Percentiles rank a stretch among this genome's conserved stretches.
Conservation (phyloP, 306 rosid species). For the Fragaria ananassa region DNA sequence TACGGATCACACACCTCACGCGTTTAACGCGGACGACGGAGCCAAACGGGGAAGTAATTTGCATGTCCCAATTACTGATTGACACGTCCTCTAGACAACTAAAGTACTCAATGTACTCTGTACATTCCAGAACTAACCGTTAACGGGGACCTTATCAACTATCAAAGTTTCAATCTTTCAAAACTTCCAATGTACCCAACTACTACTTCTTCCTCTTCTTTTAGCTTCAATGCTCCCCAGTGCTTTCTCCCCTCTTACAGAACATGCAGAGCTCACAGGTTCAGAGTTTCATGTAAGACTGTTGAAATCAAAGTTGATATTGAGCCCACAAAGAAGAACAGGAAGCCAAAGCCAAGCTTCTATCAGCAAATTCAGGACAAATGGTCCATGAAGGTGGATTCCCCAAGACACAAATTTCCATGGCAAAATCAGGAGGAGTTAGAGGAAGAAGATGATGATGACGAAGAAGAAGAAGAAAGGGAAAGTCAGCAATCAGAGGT, state of each 20-base stretch:
- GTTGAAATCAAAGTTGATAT: constrained; percentile 37
- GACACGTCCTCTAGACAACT: too few relatives aligned
- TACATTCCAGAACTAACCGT: too few relatives aligned
- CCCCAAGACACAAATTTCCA: constrained; percentile 61
- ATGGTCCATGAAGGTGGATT: constrained; percentile 62
- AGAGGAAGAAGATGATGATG: constrained; percentile 12
- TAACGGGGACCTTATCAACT: too few relatives aligned
- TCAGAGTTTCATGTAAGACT: constrained; percentile 47
- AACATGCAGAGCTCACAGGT: constrained; percentile 24
- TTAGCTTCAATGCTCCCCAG: constrained; percentile 27
- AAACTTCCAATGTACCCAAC: constrained; percentile 33
- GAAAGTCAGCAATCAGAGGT: constrained; percentile 4
- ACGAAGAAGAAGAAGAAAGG: neutral
- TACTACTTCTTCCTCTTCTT: constrained; percentile 19
- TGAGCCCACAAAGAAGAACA: constrained; percentile 42
- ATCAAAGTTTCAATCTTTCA: constrained; percentile 17
- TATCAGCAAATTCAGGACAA: constrained; percentile 61
- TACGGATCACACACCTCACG: too few relatives aligned
- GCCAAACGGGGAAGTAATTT: too few relatives aligned
- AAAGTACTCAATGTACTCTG: too few relatives aligned
- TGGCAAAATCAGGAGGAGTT: constrained; percentile 48
- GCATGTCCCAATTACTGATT: too few relatives aligned
- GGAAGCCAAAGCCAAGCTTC: constrained; percentile 73
- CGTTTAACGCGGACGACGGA: too few relatives aligned
- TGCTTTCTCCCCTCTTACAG: constrained; percentile 32